Evolutionary conservation across 2,329 filamentous ascomycete genomes (phyloP).

Genomic region (Coniella vitis): DNA sequence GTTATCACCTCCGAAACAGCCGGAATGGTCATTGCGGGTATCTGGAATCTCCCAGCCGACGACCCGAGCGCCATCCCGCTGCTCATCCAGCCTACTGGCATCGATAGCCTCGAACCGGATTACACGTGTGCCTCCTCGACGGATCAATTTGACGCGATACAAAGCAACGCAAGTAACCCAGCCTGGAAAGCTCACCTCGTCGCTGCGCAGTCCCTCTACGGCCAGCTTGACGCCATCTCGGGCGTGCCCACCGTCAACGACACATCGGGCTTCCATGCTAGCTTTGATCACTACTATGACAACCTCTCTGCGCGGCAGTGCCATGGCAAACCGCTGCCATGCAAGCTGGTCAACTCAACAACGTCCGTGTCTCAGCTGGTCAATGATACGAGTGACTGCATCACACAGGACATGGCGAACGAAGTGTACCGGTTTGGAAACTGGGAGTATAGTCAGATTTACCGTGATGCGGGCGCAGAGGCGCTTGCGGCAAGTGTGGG

Average conservation of each 20-base stretch:
- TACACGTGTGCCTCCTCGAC: slow-evolving; percentile 57
- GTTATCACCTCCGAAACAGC: slow-evolving; percentile 77
- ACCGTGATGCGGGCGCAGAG: slow-evolving; percentile 53
- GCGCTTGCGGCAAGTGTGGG: slow-evolving; percentile 56
- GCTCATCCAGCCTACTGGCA: slow-evolving; percentile 42
- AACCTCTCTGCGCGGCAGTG: slow-evolving; percentile 75
- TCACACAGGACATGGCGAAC: slow-evolving; percentile 57
- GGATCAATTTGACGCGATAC: slow-evolving; percentile 35
- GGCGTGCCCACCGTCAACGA: slow-evolving; percentile 49
- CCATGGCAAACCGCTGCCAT: slow-evolving; percentile 66
- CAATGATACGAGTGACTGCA: slow-evolving; percentile 45
- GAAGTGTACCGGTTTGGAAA: slow-evolving; percentile 69
- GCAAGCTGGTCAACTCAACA: slow-evolving; percentile 38
- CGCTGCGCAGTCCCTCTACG: slow-evolving; percentile 47
- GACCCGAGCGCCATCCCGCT: slow-evolving; percentile 33
- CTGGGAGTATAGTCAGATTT: slow-evolving; percentile 75
- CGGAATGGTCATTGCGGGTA: slow-evolving; percentile 65
- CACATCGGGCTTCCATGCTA: slow-evolving; percentile 54
- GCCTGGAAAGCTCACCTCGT: slow-evolving; percentile 60
- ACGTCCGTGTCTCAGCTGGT: slow-evolving; percentile 9
- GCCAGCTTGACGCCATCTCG: slow-evolving; percentile 58
- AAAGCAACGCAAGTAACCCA: slow-evolving; percentile 32
- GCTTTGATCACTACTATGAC: slow-evolving; percentile 78
- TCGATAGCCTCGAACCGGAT: slow-evolving; percentile 69
- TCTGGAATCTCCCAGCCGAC: slow-evolving; percentile 44